A percentile compares a stretch with the other conserved stretches of the same genome.
These are phyloP conservation scores for Aplosporella prunicola DNA, from an alignment of 2,329 filamentous ascomycete genomes.

Conservation along the genomic window DNA sequence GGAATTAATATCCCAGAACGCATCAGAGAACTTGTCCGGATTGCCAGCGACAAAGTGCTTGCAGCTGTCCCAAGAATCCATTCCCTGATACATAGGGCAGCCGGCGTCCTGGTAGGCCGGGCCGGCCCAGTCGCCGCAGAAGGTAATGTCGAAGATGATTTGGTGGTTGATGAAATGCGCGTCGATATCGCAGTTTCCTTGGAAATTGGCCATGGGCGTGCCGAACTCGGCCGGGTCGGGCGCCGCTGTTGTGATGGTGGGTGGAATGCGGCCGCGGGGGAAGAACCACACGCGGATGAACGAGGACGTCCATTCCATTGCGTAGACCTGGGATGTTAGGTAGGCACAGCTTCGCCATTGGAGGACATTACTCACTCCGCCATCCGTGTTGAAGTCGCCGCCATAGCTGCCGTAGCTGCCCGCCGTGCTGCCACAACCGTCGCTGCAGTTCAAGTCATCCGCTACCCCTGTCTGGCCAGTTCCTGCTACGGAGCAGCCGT, in stretches of 20 bases:
- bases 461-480: constrained; percentile 12
- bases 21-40: constrained; percentile 16
- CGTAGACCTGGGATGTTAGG: constrained; percentile 23
- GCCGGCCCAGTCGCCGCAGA: constrained; percentile 57
- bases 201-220: constrained; percentile 54
- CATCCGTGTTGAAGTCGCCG: constrained; percentile 14
- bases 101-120: constrained; percentile 49
- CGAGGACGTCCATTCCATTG: constrained; percentile 18
- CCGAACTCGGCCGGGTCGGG: constrained; percentile 58
- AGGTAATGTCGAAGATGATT: constrained; percentile 32
- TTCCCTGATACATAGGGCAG: constrained; percentile 35
- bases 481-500: constrained; percentile 16
- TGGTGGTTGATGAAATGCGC: constrained; percentile 28
- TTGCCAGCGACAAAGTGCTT: constrained; percentile 16
- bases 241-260: constrained; percentile 34
- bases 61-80: constrained; percentile 18
- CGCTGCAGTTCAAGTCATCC: constrained; percentile 17
- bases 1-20: constrained; percentile 35
- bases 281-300: constrained; percentile 20
- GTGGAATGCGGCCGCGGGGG: constrained; percentile 19
- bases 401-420: constrained; percentile 13
- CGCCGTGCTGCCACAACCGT: constrained; percentile 13
- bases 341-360: background rate
- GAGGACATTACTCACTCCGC: constrained; percentile 20
- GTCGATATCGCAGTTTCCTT: constrained; percentile 29